A percentile compares a stretch with the other conserved stretches of the same genome.
These are phyloP conservation scores for Atkinsonella texensis DNA, from an alignment of 2,329 filamentous ascomycete species.

Conservation along the genomic window DNA sequence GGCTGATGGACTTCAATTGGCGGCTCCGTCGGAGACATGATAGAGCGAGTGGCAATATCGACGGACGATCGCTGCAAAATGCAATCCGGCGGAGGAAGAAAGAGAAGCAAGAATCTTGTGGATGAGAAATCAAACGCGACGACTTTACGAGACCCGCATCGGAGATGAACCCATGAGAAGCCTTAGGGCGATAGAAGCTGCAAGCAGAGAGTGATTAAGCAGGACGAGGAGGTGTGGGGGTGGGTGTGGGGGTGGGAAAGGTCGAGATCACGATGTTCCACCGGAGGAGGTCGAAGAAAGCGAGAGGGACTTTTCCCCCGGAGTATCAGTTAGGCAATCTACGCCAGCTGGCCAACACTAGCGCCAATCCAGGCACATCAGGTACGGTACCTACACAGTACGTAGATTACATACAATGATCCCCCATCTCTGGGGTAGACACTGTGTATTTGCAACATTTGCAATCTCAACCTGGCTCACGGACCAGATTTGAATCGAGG, in stretches of 20 bases:
- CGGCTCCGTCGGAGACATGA: conserved; percentile 1
- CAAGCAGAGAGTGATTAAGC: neutral
- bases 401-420: too few relatives aligned
- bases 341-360: too few relatives aligned
- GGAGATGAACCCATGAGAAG: neutral
- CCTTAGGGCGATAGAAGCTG: neutral
- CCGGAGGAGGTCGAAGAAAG: neutral
- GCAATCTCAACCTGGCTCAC: too few relatives aligned
- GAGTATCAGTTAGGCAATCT: neutral
- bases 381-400: too few relatives aligned
- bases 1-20: neutral
- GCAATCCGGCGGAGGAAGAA: neutral
- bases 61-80: neutral
- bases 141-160: neutral
- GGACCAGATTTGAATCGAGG: too few relatives aligned
- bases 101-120: neutral
- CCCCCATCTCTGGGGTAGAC: too few relatives aligned
- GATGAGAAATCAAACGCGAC: too few relatives aligned
- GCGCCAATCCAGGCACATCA: too few relatives aligned
- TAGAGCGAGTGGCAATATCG: neutral
- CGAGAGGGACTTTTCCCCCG: too few relatives aligned
- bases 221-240: neutral
- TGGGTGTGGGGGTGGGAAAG: too few relatives aligned
- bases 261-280: neutral
- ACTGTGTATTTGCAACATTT: too few relatives aligned